Evolutionary conservation across 106 monocot genomes (phyloP), one percentile per base, ranked within the genome.

Genomic region (Chionographis japonica): DNA sequence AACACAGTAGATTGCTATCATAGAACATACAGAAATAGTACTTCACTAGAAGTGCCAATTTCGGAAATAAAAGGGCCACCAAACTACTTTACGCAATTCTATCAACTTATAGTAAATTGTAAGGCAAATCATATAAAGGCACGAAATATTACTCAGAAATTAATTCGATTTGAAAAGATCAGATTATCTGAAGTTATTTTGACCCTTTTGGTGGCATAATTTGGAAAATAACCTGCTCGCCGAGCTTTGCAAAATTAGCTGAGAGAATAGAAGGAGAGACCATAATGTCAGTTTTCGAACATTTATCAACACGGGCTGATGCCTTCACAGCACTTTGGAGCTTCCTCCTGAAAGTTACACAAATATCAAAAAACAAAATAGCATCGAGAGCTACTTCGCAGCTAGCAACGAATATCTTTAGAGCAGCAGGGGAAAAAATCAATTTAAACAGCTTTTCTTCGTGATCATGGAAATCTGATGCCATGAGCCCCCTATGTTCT

Each of bases 181-280:
- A 65, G 17, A 38, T 8, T 4, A 17, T 15, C 11, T 39, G 2
- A 12, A 39, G 3, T 8, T 12, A 14, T 3, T 39, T 13, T 12
- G 27, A 37, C 36, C 8, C 12, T 40, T 18, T 8, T 17, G 0
- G 18, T 5, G 19, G 41, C 15, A 50, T 56, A 62, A 71, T 60
- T 40, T 41, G 55, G 39, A 7, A 65, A 15, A 9, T 38, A 41
- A 97, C 95, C 92, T 97, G 95, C 72, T 97, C 95, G 15, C 95
- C 95, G 8, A 97, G 74, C 76, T 85, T 97, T 6, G 92, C 37
- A 54, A 97, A 97, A 73, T 97, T 87, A 54, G 95, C 95, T 37
- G 95, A 97, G 3, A 97, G 95, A 68, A 97, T 97, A 10, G 95
- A 97, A 63, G 95, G 95, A 56, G 95, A 89, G 8, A 97, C 95